Evolutionary conservation across 768 basidiomycete genomes (phyloP).

Genomic region (Boletellus ananas): DNA sequence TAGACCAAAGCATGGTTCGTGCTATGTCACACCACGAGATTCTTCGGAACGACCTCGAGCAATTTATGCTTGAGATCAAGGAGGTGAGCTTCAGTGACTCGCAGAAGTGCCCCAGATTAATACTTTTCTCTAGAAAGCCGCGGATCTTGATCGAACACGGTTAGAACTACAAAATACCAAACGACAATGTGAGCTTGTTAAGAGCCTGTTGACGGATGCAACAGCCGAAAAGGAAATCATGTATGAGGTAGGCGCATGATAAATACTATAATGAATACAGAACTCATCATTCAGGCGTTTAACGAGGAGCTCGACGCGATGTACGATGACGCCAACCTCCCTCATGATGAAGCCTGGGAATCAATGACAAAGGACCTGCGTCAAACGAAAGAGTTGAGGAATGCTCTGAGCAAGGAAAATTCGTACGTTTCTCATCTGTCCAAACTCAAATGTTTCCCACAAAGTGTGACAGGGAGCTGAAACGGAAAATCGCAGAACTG

Average conservation of each 20-base stretch:
- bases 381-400: constrained; percentile 71
- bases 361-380: constrained; percentile 71
- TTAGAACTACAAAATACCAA: constrained; percentile 65
- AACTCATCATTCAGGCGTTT: constrained; percentile 59
- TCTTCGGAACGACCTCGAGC: constrained; percentile 49
- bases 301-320: constrained; percentile 91
- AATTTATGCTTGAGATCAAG: constrained; percentile 48
- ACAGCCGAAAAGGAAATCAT: constrained; percentile 89
- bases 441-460: constrained; percentile 1
- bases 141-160: constrained; percentile 60
- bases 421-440: constrained; percentile 47
- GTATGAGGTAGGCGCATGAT: constrained; percentile 66
- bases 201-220: constrained; percentile 70
- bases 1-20: constrained; percentile 52
- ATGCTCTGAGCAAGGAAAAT: constrained; percentile 74
- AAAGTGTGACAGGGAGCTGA: constrained; percentile 51
- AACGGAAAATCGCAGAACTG: constrained; percentile 62
- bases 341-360: constrained; percentile 79
- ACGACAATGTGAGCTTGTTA: constrained; percentile 76
- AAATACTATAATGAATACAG: background rate
- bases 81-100: constrained; percentile 42
- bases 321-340: constrained; percentile 81
- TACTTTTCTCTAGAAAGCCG: constrained; percentile 43
- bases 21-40: constrained; percentile 53
- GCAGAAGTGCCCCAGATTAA: background rate